A percentile compares a stretch with the other conserved stretches of the same genome.
These are phyloP conservation scores for Neurospora sp. DNA, from an alignment of 495 filamentous ascomycete species.

Conservation along the genomic window DNA sequence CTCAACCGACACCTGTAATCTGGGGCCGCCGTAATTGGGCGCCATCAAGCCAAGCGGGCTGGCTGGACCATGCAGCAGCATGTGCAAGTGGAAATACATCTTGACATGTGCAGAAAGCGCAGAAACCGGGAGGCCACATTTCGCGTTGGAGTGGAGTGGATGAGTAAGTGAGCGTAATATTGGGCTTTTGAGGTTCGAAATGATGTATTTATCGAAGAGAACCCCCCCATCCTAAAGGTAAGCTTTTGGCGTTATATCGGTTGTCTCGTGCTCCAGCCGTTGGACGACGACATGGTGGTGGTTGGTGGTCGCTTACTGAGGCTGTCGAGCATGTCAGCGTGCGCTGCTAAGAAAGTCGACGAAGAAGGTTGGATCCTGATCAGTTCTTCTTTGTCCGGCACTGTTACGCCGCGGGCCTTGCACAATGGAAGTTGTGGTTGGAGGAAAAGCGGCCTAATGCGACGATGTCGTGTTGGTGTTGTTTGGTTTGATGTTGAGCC, in stretches of 20 bases:
- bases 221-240: not conserved
- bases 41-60: not conserved
- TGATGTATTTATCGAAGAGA: not conserved
- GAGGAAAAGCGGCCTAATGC: not conserved
- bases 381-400: not conserved
- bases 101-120: not conserved
- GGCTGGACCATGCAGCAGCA: not conserved
- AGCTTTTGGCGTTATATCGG: not conserved
- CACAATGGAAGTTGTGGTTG: not conserved
- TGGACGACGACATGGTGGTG: not conserved
- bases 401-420: not conserved
- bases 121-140: not conserved
- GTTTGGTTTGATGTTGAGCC: not conserved
- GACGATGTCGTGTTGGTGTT: not conserved
- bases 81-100: not conserved
- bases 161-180: not conserved
- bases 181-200: too few species aligned
- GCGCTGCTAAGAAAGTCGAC: not conserved
- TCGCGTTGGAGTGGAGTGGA: not conserved
- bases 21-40: not conserved
- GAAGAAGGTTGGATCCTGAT: too few species aligned
- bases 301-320: not conserved
- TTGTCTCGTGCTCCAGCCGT: not conserved
- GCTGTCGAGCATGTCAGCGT: not conserved
- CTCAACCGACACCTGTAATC: not conserved